Evolutionary conservation across 2,329 filamentous ascomycete genomes (phyloP).

Genomic region (Cladosporium sp.): DNA sequence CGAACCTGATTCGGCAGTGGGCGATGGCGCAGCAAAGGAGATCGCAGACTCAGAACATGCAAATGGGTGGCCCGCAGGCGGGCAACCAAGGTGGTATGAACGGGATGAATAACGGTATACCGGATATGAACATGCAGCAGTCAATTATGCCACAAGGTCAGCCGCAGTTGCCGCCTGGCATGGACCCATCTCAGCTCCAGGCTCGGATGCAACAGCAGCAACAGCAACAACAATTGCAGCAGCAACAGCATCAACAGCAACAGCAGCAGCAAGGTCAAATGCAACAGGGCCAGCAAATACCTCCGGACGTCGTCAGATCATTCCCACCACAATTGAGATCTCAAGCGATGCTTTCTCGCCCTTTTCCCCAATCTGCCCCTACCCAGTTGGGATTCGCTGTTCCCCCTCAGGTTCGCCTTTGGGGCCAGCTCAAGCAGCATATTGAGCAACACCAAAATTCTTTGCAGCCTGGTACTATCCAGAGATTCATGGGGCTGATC

Average conservation of each 20-base stretch:
- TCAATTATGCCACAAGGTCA: background rate
- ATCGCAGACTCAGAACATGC: slow-evolving; percentile 6
- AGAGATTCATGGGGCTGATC: slow-evolving; percentile 32
- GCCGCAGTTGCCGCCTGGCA: slow-evolving; percentile 3
- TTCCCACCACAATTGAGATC: slow-evolving; percentile 4
- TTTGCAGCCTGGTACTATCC: slow-evolving; percentile 35
- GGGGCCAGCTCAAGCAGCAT: slow-evolving; percentile 53
- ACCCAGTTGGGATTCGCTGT: slow-evolving; percentile 23
- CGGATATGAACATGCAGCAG: slow-evolving; percentile 11
- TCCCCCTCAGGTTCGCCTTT: slow-evolving; percentile 48
- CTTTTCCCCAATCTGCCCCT: slow-evolving; percentile 18
- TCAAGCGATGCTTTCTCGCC: slow-evolving; percentile 19
- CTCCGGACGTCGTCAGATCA: background rate
- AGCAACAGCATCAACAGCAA: slow-evolving; percentile 13
- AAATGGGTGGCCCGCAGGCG: slow-evolving; percentile 7
- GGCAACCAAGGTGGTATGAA: slow-evolving; percentile 7
- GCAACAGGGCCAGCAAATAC: slow-evolving; percentile 11
- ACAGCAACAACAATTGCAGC: slow-evolving; percentile 16
- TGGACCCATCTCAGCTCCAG: slow-evolving; percentile 1
- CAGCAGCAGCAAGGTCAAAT: slow-evolving; percentile 13
- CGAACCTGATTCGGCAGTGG: slow-evolving; percentile 19
- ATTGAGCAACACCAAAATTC: slow-evolving; percentile 41
- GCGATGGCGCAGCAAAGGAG: slow-evolving; percentile 13
- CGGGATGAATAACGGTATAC: slow-evolving; percentile 7
- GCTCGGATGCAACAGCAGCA: slow-evolving; percentile 22